Base-by-base conservation (phyloP, 257 asterid genomes). In the Oldenlandia corymbosa region DNA sequence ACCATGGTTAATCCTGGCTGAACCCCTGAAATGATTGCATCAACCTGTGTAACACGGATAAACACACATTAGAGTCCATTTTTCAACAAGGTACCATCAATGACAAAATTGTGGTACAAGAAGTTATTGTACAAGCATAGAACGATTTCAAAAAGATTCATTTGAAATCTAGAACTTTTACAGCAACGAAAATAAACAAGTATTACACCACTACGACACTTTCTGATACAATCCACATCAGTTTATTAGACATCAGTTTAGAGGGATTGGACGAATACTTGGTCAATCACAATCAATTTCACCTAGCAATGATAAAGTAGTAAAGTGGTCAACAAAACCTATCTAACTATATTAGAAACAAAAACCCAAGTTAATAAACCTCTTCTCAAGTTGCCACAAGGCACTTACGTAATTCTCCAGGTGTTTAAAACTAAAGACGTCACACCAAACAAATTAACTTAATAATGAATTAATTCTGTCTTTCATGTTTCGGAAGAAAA, bases 1-100 rank as follows among this genome's bases (percentile, higher is more conserved):
- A 93, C 99, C 99, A 90, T 93, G 37, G 96, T 84, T 72, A 93
- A 78, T 66, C 99, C 99, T 36, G 99, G 99, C 71, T 93, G 99
- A 83, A 87, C 73, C 43, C 99, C 99, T 32, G 97, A 93, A 31
- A 78, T 76, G 76, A 93, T 90, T 36, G 94, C 95, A 75, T 80
- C 95, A 74, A 90, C 84, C 99, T 93, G 83, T 79, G 78, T 37
- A 56, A 53, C 54, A 64, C 70, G 37, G 55, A 34, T 10, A 23
- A 41, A 51, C 21, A 42, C 17, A 34, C 42, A n/a, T 14, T 17
- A 16, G 24, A 31, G 42, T 55, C 16, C 7, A 53, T 12, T 57
- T 57, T 32, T 57, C 47, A 57, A 12, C 9, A 52, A 37, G 3
- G 11, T 17, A 32, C 23, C 0, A n/a, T 26, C 39, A 4, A n/a